Conservation (phyloP, 2,329 filamentous ascomycete species). For the Pseudocercospora ulei region DNA sequence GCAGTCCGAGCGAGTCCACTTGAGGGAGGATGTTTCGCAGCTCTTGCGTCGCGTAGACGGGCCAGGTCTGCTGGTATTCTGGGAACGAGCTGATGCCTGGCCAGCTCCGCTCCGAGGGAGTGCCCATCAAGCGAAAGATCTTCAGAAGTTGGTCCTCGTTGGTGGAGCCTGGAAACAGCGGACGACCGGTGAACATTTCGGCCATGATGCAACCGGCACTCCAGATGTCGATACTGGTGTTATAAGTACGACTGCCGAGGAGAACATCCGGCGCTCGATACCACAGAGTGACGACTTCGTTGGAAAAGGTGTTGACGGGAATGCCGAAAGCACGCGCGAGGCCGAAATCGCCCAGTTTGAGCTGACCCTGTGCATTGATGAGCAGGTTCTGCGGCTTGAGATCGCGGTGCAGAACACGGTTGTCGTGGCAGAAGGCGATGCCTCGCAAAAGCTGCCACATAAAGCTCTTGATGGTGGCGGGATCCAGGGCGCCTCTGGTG, state of each 20-base stretch:
- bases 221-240: conserved; percentile 94
- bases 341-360: conserved; percentile 86
- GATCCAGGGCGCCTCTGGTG: conserved; percentile 57
- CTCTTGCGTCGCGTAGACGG: conserved; percentile 69
- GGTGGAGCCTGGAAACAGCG: conserved; percentile 82
- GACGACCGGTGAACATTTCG: conserved; percentile 91
- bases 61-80: conserved; percentile 85
- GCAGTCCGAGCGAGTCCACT: conserved; percentile 55
- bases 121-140: conserved; percentile 74
- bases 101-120: conserved; percentile 72
- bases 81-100: conserved; percentile 90
- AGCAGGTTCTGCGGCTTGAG: conserved; percentile 85
- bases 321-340: conserved; percentile 84
- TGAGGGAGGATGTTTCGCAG: conserved; percentile 29
- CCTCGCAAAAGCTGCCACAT: conserved; percentile 81
- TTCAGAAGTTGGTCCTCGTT: conserved; percentile 94
- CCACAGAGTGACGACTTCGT: conserved; percentile 91
- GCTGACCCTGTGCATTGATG: conserved; percentile 75
- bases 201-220: conserved; percentile 89
- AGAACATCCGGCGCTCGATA: conserved; percentile 86
- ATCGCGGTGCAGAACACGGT: conserved; percentile 77
- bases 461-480: conserved; percentile 79
- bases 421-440: conserved; percentile 78
- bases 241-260: conserved; percentile 82
- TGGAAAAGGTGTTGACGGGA: conserved; percentile 80